Base-by-base conservation (phyloP, 2,329 filamentous ascomycete species). In the Massarina eburnea region DNA sequence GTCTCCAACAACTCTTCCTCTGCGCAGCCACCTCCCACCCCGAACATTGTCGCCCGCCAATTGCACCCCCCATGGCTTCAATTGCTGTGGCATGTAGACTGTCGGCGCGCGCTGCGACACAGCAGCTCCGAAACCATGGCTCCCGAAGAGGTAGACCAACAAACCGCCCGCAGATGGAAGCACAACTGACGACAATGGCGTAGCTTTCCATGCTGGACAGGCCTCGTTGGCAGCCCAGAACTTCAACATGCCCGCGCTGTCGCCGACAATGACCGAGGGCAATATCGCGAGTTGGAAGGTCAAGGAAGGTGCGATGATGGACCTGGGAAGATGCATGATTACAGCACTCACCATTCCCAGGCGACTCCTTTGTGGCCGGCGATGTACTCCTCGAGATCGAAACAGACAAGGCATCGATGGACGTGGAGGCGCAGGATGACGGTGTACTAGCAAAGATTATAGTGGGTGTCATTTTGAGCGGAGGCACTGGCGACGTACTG, bases 331-430 rank as follows among this genome's bases (percentile, higher is more conserved):
- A 19, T 20, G n/a, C n/a, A n/a, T n/a, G n/a, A n/a, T n/a, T n/a
- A n/a, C n/a, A n/a, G n/a, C n/a, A n/a, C n/a, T n/a, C n/a, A n/a
- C n/a, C n/a, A n/a, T 30, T 18, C 17, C 9, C 44, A 77, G 75
- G 89, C 67, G 88, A 94, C 58, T 80, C 82, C 41, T 95, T 90
- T 71, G 78, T 81, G 39, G 87, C 89, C 46, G 90, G 90, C 57
- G 90, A 95, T 70, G 89, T 95, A 24, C 79, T 95, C 41, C 83
- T 95, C 48, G 90, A 95, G 73, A 94, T 95, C 68, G 90, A 95
- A 76, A 95, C 90, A 48, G 90, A 95, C 73, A 95, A 95, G 79
- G 90, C 90, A 45, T 89, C 89, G 45, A 95, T 95, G 89, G 91
- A 95, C 60, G 90, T 95, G 20, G 91, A 95, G 76, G 90, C 90